Percentiles rank a stretch among this genome's conserved stretches.
These are phyloP conservation scores for Coemansia sp. DNA, from an alignment of 192 early-diverging fungal species.

Conservation along the genomic window DNA sequence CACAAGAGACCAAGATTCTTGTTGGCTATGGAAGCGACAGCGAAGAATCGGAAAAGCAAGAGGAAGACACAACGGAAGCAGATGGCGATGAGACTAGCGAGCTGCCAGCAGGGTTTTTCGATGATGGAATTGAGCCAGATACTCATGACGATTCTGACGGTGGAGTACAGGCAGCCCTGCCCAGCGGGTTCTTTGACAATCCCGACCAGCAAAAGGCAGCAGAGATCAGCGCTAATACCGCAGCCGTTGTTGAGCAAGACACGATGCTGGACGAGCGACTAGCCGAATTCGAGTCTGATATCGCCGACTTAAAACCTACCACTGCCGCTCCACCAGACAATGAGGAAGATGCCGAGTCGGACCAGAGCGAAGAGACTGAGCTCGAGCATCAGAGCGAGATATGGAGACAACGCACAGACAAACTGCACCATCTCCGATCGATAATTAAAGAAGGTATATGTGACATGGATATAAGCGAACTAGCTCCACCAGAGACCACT, in stretches of 20 bases:
- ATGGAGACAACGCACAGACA: conserved; percentile 18
- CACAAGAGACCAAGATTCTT: not conserved
- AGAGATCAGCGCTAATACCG: not conserved
- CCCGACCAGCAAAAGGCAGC: not conserved
- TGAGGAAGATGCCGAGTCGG: not conserved
- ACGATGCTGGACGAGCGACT: conserved; percentile 16
- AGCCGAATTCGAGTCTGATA: conserved; percentile 27
- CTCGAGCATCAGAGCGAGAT: conserved; percentile 10
- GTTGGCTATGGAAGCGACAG: conserved; percentile 20
- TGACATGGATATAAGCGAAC: conserved; percentile 21
- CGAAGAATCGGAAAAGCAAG: not conserved
- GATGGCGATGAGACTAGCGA: not conserved
- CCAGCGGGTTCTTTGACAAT: conserved; percentile 19
- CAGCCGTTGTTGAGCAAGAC: not conserved
- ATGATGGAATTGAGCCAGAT: conserved; percentile 12
- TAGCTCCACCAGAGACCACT: not conserved
- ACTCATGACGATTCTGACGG: not conserved
- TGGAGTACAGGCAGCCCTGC: conserved; percentile 1
- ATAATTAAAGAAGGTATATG: conserved; percentile 25
- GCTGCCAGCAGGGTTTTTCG: conserved; percentile 24
- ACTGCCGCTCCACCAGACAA: not conserved
- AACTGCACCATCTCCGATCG: conserved; percentile 15
- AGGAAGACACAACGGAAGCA: not conserved
- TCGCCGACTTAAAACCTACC: conserved; percentile 13
- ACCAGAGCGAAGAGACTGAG: not conserved